Percentiles rank a stretch among this genome's conserved stretches.
phyloP scores from a whole-genome alignment of 805 yeast genomes.

The Candida quercuum region DNA sequence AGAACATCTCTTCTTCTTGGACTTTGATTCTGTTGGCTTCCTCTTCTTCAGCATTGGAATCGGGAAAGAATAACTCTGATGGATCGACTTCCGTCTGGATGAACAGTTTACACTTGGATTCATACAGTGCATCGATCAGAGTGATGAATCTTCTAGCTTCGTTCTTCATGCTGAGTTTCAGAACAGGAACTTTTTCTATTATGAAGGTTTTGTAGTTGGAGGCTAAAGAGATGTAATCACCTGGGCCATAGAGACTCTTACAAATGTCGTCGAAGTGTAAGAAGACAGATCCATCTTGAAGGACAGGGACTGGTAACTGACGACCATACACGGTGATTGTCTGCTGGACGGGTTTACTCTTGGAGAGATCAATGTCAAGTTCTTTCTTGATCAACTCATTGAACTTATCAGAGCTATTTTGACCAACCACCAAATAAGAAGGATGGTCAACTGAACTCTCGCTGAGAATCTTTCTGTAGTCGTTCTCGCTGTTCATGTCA shows the following conservation, averaged over 20 bases:
- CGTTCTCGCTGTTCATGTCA: constrained; percentile 56
- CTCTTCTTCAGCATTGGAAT: constrained; percentile 25
- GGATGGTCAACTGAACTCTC: constrained; percentile 7
- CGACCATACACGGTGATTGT: constrained; percentile 54
- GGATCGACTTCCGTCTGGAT: constrained; percentile 44
- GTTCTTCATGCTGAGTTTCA: constrained; percentile 52
- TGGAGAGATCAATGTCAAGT: constrained; percentile 4
- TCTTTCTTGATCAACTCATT: not conserved
- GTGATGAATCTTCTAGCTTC: constrained; percentile 68
- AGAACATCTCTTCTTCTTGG: constrained; percentile 66
- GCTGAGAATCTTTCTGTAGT: constrained; percentile 40
- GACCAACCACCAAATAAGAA: constrained; percentile 37
- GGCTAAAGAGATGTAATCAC: constrained; percentile 66
- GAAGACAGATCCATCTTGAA: constrained; percentile 36
- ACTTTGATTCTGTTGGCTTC: constrained; percentile 36
- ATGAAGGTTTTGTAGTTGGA: constrained; percentile 52
- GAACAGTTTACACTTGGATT: constrained; percentile 56
- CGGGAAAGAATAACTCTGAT: constrained; percentile 62
- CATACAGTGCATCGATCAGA: constrained; percentile 63
- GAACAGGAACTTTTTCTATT: constrained; percentile 54
- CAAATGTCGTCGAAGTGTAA: constrained; percentile 53
- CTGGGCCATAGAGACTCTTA: constrained; percentile 52
- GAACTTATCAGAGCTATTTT: not conserved
- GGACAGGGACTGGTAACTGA: constrained; percentile 39
- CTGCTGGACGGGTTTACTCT: constrained; percentile 5